Conservation (phyloP, 768 basidiomycete species). For the Phallus indusiatus region DNA sequence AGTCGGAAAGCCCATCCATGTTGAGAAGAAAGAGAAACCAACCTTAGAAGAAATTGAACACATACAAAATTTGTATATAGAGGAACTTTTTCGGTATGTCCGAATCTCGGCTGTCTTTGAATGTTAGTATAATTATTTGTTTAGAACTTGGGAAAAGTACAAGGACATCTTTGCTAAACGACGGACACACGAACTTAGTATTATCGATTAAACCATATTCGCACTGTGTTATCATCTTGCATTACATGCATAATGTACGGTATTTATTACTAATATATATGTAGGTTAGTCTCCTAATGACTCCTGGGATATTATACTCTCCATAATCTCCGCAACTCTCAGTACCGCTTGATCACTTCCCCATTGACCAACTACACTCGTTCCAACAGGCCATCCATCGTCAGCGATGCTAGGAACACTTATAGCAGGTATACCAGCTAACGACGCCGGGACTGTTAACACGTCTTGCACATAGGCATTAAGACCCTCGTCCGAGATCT, state of each 20-base stretch:
- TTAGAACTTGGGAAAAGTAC: conserved; percentile 92
- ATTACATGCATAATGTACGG: not conserved
- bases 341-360: conserved; percentile 59
- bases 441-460: conserved; percentile 82
- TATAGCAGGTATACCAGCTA: conserved; percentile 81
- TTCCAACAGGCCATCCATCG: conserved; percentile 74
- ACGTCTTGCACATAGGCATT: conserved; percentile 83
- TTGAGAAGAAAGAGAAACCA: conserved; percentile 68
- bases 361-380: conserved; percentile 84
- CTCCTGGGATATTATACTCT: conserved; percentile 14
- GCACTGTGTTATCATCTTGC: not conserved
- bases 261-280: not conserved
- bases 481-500: conserved; percentile 21
- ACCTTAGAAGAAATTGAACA: conserved; percentile 69
- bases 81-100: conserved; percentile 77
- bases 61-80: conserved; percentile 81
- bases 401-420: conserved; percentile 52
- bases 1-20: conserved; percentile 89
- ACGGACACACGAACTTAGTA: conserved; percentile 65
- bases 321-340: conserved; percentile 40
- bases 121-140: not conserved
- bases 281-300: not conserved
- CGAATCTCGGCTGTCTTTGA: not conserved
- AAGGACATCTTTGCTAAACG: conserved; percentile 89
- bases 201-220: conserved; percentile 47